phyloP scores from a whole-genome alignment of 23 red algal genomes.

The Chondrus crispus region DNA sequence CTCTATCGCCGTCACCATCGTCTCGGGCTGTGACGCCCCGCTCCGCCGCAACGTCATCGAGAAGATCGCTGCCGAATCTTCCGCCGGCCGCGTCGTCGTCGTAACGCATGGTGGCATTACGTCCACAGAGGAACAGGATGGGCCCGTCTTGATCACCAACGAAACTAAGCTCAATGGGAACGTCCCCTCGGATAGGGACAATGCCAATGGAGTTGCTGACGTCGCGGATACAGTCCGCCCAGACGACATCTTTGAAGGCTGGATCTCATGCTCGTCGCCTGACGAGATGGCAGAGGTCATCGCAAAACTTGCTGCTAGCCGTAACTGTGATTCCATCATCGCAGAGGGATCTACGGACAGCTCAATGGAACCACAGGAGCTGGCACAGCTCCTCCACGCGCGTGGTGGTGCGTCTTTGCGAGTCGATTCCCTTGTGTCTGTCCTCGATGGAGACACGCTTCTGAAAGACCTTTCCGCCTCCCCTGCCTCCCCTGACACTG shows the following conservation, averaged over 20 bases:
- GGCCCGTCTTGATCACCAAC: no score
- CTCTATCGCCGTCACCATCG: slow-evolving; percentile 55
- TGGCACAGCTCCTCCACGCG: slow-evolving; percentile 43
- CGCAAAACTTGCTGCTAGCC: slow-evolving; percentile 44
- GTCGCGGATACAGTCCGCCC: background rate
- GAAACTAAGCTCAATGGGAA: background rate
- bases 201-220: background rate
- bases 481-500: background rate
- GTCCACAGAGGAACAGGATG: slow-evolving; percentile 42
- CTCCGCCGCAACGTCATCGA: slow-evolving; percentile 33
- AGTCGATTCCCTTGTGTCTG: slow-evolving; percentile 52
- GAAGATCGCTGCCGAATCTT: slow-evolving; percentile 22
- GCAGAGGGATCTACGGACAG: slow-evolving; percentile 31
- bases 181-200: background rate
- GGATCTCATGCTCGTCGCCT: slow-evolving; percentile 58
- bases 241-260: slow-evolving; percentile 18
- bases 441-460: slow-evolving; percentile 36
- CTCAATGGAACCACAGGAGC: slow-evolving; percentile 53
- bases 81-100: slow-evolving; percentile 48
- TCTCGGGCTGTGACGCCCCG: slow-evolving; percentile 39
- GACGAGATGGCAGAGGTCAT: slow-evolving; percentile 58
- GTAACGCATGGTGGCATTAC: slow-evolving; percentile 44
- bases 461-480: slow-evolving; percentile 31
- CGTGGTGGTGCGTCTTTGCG: slow-evolving; percentile 42
- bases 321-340: slow-evolving; percentile 55